These are phyloP conservation scores for Solanum dulcamara DNA, from an alignment of 257 asterid species.

Conservation along the genomic window DNA sequence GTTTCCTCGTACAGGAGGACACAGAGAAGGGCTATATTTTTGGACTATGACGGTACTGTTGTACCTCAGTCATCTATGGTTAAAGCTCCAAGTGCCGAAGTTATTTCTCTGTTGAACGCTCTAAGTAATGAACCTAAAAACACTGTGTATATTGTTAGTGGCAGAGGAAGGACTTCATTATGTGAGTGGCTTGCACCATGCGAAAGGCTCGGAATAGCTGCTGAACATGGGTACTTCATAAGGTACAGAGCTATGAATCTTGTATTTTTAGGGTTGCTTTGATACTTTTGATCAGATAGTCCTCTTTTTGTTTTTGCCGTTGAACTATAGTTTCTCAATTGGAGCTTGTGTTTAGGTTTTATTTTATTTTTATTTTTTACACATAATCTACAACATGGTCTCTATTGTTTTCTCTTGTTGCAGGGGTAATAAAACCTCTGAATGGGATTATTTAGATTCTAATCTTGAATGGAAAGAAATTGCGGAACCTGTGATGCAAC, in stretches of 20 bases:
- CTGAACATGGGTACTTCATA: constrained; percentile 79
- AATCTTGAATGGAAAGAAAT: constrained; percentile 83
- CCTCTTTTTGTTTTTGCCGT: not conserved
- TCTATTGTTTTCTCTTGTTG: not conserved
- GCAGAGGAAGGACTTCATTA: constrained; percentile 57
- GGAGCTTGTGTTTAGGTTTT: not conserved
- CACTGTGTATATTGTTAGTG: constrained; percentile 77
- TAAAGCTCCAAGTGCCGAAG: constrained; percentile 51
- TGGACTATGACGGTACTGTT: constrained; percentile 88
- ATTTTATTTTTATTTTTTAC: not conserved
- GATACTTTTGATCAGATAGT: not conserved
- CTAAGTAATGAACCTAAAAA: constrained; percentile 61
- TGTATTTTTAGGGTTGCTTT: not conserved
- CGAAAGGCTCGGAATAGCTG: constrained; percentile 69
- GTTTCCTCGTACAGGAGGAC: constrained; percentile 57
- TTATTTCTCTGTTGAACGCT: constrained; percentile 41
- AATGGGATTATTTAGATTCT: constrained; percentile 57
- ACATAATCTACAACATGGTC: not conserved
- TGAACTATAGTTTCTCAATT: not conserved
- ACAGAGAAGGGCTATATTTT: constrained; percentile 65
- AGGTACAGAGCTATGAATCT: constrained; percentile 30
- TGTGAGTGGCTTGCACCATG: constrained; percentile 80
- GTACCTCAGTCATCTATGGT: constrained; percentile 61
- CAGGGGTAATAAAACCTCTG: constrained; percentile 48
- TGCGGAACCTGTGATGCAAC: constrained; percentile 73